These are phyloP conservation scores for Melanomma pulvis-pyrius DNA, from an alignment of 495 filamentous ascomycete genomes.

Conservation along the genomic window DNA sequence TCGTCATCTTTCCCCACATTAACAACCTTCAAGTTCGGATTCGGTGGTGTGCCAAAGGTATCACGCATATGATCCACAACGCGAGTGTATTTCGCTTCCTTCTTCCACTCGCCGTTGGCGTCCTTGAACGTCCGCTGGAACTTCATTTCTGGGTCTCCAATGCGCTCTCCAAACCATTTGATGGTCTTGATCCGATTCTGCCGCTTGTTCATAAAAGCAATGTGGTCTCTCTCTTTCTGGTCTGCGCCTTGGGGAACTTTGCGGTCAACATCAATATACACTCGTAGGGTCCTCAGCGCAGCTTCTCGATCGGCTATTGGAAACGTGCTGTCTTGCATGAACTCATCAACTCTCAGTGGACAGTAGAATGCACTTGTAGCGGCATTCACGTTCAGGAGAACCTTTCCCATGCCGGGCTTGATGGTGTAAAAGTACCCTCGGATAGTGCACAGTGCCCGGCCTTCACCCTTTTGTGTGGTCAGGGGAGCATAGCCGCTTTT, in stretches of 20 bases:
- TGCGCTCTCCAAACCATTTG: neutral
- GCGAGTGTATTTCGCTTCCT: neutral
- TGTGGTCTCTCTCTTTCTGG: neutral
- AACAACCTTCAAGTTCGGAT: neutral
- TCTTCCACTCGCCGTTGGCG: neutral
- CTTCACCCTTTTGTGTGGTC: neutral
- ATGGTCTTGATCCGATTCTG: neutral
- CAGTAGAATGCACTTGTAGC: conserved; percentile 8
- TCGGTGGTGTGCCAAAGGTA: neutral
- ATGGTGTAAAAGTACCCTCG: conserved; percentile 4
- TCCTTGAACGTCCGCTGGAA: neutral
- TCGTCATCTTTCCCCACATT: neutral
- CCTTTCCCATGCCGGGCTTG: conserved; percentile 2
- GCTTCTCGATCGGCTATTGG: neutral
- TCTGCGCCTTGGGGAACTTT: neutral
- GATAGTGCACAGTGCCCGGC: neutral
- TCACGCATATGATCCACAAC: neutral
- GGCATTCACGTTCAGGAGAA: conserved; percentile 11
- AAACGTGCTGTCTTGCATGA: neutral
- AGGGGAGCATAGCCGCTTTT: neutral
- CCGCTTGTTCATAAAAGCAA: neutral
- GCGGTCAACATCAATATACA: neutral
- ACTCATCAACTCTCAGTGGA: neutral
- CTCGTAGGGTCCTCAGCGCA: neutral
- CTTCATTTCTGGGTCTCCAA: neutral